These are phyloP conservation scores for Trichoderma simmonsii DNA, from an alignment of 2,329 filamentous ascomycete genomes.

Conservation along the genomic window DNA sequence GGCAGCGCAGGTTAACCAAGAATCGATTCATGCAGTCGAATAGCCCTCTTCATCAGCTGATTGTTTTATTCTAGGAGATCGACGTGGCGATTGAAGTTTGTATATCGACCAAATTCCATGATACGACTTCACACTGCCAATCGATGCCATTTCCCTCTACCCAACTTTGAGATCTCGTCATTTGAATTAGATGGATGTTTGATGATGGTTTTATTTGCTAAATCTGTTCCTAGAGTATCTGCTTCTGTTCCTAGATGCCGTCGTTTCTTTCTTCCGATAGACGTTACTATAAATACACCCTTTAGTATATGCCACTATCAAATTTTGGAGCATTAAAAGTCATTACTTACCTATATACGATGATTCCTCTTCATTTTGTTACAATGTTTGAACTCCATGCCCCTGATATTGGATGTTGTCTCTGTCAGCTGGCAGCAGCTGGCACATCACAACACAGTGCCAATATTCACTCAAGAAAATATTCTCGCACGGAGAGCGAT, in stretches of 20 bases:
- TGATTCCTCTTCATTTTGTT: background rate
- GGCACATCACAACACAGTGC: background rate
- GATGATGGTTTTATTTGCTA: background rate
- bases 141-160: too few species aligned
- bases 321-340: accelerated
- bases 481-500: background rate
- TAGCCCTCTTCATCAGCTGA: too few species aligned
- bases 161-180: too few species aligned
- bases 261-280: too few species aligned
- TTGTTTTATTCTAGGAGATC: too few species aligned
- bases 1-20: too few species aligned
- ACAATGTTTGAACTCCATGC: background rate
- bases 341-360: background rate
- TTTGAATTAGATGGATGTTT: too few species aligned
- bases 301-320: background rate
- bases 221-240: background rate
- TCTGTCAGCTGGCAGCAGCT: background rate
- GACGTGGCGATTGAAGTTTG: too few species aligned
- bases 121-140: background rate
- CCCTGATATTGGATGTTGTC: background rate
- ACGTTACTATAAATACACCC: background rate
- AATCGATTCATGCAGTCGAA: too few species aligned
- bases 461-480: background rate
- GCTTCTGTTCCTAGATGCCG: background rate
- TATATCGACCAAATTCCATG: background rate